Percentiles rank a stretch among this genome's conserved stretches.
phyloP scores from a whole-genome alignment of 208 protist species.

The Leishmania tropica region DNA sequence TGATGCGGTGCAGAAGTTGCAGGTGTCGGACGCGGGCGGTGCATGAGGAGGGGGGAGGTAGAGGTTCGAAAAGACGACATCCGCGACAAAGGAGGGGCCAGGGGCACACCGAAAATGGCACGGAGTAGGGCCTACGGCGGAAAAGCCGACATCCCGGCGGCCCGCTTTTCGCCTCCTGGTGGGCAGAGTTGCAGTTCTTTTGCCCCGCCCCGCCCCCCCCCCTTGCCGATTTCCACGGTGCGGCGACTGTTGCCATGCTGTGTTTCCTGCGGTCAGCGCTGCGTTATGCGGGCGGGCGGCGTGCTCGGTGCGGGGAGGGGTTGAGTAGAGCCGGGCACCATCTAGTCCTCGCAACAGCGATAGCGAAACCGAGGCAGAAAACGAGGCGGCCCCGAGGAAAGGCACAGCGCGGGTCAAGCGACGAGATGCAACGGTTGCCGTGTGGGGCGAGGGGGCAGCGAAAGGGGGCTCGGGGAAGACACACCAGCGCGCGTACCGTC shows the following conservation, averaged over 20 bases:
- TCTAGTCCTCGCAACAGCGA: neutral
- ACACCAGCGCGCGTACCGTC: neutral
- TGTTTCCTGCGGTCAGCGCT: neutral
- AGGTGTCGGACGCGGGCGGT: neutral
- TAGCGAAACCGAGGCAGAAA: neutral
- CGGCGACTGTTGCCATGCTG: neutral
- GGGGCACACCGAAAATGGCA: neutral
- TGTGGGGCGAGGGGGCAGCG: neutral
- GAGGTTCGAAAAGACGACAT: neutral
- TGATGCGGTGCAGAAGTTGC: neutral
- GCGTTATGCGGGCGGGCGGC: neutral
- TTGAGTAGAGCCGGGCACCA: neutral
- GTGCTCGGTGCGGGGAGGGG: neutral
- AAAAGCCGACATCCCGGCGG: neutral
- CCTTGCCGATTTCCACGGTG: no score
- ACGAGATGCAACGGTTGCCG: neutral
- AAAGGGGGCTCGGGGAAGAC: neutral
- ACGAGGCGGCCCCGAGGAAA: neutral
- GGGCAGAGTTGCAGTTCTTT: neutral
- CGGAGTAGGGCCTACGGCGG: neutral
- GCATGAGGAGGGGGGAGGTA: neutral
- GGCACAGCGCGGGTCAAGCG: neutral
- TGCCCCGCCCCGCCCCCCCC: neutral
- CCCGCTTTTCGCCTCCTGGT: neutral
- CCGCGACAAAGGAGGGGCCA: neutral